Evolutionary conservation across 106 monocot species (phyloP).

Genomic region (Dendrobium catenatum): DNA sequence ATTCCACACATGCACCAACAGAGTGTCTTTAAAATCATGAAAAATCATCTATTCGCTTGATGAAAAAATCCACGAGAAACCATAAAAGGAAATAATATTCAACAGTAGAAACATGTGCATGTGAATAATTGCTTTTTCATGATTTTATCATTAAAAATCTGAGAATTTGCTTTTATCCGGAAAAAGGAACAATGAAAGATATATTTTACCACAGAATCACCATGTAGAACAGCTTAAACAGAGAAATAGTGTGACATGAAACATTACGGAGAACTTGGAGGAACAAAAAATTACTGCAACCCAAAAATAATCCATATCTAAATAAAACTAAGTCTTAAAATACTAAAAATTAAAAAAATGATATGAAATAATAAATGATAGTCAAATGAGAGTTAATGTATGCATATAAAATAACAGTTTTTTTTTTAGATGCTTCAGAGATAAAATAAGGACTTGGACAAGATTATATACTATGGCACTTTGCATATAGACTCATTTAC

Average conservation of each 20-base stretch:
- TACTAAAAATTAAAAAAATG: background rate
- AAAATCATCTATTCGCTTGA: background rate
- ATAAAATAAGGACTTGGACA: background rate
- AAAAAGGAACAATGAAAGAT: background rate
- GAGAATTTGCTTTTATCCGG: background rate
- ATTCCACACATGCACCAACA: background rate
- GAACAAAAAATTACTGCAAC: background rate
- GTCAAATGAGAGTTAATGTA: background rate
- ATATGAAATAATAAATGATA: background rate
- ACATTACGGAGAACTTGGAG: background rate
- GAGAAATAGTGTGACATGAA: background rate
- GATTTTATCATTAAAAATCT: background rate
- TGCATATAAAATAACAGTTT: background rate
- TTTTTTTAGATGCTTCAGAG: background rate
- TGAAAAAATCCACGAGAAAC: background rate
- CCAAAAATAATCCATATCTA: background rate
- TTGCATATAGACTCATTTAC: no score
- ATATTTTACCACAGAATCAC: background rate
- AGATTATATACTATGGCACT: no score
- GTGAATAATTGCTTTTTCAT: no score
- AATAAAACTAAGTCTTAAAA: background rate
- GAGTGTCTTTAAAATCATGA: background rate
- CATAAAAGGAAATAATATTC: background rate
- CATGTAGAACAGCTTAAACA: background rate
- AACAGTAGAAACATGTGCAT: background rate